Conservation (phyloP, 2,329 filamentous ascomycete species). For the Xylariaceae sp. region DNA sequence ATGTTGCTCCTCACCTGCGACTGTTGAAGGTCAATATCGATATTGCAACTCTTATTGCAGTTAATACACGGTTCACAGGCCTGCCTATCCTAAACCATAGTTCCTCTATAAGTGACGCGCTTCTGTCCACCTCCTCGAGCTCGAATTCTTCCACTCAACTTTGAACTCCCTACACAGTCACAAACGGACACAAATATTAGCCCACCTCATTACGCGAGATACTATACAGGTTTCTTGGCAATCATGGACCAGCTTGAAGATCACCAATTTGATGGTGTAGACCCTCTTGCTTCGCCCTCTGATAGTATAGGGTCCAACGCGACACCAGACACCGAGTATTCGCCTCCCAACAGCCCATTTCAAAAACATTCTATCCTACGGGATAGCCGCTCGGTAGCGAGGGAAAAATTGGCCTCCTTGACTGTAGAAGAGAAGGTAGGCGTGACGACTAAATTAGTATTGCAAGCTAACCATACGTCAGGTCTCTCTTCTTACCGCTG, state of each 20-base stretch:
- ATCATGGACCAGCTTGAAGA: slow-evolving; percentile 39
- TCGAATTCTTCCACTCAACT: not conserved
- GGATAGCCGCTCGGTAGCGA: slow-evolving; percentile 49
- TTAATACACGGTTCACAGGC: not conserved
- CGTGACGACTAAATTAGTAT: not conserved
- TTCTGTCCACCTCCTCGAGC: not conserved
- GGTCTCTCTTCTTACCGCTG: slow-evolving; percentile 65
- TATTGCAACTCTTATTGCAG: slow-evolving; percentile 7
- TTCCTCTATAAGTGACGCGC: slow-evolving; percentile 11
- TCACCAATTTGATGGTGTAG: slow-evolving; percentile 39
- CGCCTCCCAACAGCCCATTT: slow-evolving; percentile 51
- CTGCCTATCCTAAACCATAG: not conserved
- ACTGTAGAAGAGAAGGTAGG: slow-evolving; percentile 64
- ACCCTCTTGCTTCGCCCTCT: slow-evolving; percentile 45
- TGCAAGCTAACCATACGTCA: slow-evolving; percentile 37
- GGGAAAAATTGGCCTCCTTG: slow-evolving; percentile 57
- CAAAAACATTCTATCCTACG: slow-evolving; percentile 44
- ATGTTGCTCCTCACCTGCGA: slow-evolving; percentile 17
- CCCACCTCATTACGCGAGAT: not conserved
- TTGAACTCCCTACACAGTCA: not conserved
- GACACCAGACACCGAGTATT: slow-evolving; percentile 58
- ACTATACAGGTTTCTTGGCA: slow-evolving; percentile 25
- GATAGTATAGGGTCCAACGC: slow-evolving; percentile 47
- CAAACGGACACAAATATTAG: slow-evolving; percentile 4
- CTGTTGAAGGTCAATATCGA: slow-evolving; percentile 3